phyloP scores from a whole-genome alignment of 768 basidiomycete genomes.

The Hydnomerulius pinastri region DNA sequence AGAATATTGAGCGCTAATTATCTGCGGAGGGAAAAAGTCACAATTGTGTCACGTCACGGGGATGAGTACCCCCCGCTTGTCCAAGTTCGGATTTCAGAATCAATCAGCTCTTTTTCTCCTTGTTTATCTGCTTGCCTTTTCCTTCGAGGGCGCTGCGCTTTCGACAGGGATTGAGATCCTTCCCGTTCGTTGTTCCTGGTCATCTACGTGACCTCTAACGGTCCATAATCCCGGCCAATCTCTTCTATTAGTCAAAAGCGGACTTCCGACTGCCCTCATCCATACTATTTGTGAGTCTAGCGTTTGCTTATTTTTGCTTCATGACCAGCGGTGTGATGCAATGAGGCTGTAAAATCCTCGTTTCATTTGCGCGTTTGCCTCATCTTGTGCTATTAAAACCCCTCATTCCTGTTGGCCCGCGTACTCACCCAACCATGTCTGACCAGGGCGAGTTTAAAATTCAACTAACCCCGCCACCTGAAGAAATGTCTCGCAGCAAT shows the following conservation, averaged over 20 bases:
- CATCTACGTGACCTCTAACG: neutral
- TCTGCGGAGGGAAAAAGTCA: no score
- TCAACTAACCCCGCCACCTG: neutral
- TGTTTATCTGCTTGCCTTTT: no score
- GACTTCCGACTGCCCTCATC: neutral
- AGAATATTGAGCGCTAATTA: no score
- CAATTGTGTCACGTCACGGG: neutral
- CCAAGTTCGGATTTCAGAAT: no score
- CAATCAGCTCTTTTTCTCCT: no score
- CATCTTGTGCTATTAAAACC: neutral
- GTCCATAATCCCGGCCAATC: neutral
- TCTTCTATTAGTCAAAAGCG: neutral
- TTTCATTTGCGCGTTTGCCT: neutral
- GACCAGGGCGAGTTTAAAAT: constrained; percentile 9
- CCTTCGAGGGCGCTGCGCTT: no score
- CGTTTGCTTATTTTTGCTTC: neutral
- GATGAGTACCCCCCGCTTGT: neutral
- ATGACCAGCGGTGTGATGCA: neutral
- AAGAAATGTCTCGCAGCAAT: constrained; percentile 16
- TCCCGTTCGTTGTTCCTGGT: neutral
- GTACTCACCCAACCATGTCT: constrained; percentile 3
- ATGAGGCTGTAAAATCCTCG: constrained; percentile 1
- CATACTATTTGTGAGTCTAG: neutral
- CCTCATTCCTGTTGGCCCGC: neutral
- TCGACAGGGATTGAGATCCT: no score